These are phyloP conservation scores for Phlebopus sp. DNA, from an alignment of 1,284 basidiomycete genomes.

Conservation along the genomic window DNA sequence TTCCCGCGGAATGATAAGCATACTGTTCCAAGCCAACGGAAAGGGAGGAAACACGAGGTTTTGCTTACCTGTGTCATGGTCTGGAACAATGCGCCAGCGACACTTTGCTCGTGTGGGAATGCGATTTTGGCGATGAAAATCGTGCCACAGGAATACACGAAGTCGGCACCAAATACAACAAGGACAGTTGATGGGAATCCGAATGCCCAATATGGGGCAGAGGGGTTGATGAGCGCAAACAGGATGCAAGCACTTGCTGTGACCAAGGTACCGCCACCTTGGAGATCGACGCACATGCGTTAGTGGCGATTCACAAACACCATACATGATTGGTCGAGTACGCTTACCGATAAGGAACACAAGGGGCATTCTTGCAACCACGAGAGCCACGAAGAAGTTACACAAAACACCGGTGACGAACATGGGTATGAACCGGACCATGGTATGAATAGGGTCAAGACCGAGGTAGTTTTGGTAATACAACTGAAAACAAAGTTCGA, in stretches of 20 bases:
- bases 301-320: constrained; percentile 1
- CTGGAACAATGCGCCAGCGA: constrained; percentile 76
- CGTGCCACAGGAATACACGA: constrained; percentile 73
- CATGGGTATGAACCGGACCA: constrained; percentile 79
- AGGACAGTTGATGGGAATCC: constrained; percentile 78
- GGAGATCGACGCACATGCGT: neutral
- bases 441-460: constrained; percentile 61
- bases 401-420: constrained; percentile 66
- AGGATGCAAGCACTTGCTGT: constrained; percentile 66
- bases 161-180: constrained; percentile 75
- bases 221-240: constrained; percentile 67
- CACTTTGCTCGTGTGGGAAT: constrained; percentile 71
- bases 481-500: constrained; percentile 35
- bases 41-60: neutral
- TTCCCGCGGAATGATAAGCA: neutral
- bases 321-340: neutral
- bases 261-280: constrained; percentile 56
- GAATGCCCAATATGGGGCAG: constrained; percentile 72
- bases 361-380: constrained; percentile 55
- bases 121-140: constrained; percentile 77
- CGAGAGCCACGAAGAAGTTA: constrained; percentile 65
- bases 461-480: constrained; percentile 67
- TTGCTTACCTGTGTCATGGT: constrained; percentile 64
- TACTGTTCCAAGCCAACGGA: neutral
- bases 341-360: constrained; percentile 54